phyloP scores from a whole-genome alignment of 805 yeast species.

The Saccharomycopsis fibuligera region DNA sequence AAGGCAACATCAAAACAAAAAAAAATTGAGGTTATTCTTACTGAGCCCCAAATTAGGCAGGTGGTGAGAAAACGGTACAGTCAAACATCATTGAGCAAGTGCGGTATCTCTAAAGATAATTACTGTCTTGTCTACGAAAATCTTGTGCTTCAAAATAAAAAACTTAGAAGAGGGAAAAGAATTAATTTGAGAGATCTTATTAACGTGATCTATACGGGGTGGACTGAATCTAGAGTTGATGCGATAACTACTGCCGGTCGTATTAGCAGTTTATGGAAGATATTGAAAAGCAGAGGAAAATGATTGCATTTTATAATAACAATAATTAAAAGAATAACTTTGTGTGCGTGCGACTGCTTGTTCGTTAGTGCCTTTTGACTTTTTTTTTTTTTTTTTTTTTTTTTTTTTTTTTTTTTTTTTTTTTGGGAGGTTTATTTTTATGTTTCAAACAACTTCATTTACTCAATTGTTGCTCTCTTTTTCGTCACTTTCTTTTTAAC shows the following conservation, averaged over 20 bases:
- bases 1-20: constrained; percentile 17
- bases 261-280: constrained; percentile 4
- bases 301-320: too few relatives aligned
- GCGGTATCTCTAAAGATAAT: constrained; percentile 39
- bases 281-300: too few relatives aligned
- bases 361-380: too few relatives aligned
- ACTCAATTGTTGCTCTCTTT: too few relatives aligned
- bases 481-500: too few relatives aligned
- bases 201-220: constrained; percentile 24
- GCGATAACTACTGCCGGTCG: neutral
- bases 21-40: constrained; percentile 23
- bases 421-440: too few relatives aligned
- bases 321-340: too few relatives aligned
- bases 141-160: constrained; percentile 63
- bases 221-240: constrained; percentile 26
- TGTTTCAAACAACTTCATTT: too few relatives aligned
- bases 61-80: constrained; percentile 10
- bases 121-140: constrained; percentile 60
- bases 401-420: too few relatives aligned
- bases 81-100: constrained; percentile 9
- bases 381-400: too few relatives aligned
- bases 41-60: constrained; percentile 16
- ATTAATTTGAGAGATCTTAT: constrained; percentile 65
- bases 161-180: constrained; percentile 47
- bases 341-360: too few relatives aligned